phyloP scores from a whole-genome alignment of 345 rosid genomes.

The Salix exigua region DNA sequence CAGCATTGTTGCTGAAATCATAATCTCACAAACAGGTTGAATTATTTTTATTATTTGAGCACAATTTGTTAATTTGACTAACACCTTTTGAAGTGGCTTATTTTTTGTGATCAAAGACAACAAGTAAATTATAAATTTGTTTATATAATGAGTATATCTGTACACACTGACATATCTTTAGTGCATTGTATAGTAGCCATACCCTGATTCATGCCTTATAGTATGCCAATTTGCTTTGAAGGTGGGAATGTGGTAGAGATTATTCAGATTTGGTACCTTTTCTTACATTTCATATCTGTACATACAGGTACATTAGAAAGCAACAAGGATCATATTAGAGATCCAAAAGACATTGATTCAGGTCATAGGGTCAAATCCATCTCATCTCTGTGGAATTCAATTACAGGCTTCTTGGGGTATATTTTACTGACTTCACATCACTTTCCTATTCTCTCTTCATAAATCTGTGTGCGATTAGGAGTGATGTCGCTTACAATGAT shows the following conservation, averaged over 20 bases:
- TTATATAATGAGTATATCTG: background rate
- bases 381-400: conserved; percentile 39
- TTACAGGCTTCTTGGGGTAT: conserved; percentile 46
- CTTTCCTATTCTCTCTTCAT: background rate
- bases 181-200: background rate
- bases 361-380: conserved; percentile 11
- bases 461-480: background rate
- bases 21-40: too few species aligned
- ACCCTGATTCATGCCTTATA: background rate
- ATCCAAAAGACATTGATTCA: conserved; percentile 19
- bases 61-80: too few species aligned
- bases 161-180: background rate
- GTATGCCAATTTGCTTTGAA: background rate
- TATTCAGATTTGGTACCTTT: background rate
- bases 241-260: background rate
- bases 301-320: conserved; percentile 19
- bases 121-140: background rate
- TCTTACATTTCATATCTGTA: background rate
- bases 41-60: too few species aligned
- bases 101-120: too few species aligned
- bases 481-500: background rate
- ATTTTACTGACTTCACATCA: background rate
- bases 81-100: too few species aligned
- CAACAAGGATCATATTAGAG: conserved; percentile 11
- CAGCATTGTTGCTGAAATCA: too few species aligned